Evolutionary conservation across 306 rosid genomes (phyloP).

Genomic region (Begonia loranthoides): DNA sequence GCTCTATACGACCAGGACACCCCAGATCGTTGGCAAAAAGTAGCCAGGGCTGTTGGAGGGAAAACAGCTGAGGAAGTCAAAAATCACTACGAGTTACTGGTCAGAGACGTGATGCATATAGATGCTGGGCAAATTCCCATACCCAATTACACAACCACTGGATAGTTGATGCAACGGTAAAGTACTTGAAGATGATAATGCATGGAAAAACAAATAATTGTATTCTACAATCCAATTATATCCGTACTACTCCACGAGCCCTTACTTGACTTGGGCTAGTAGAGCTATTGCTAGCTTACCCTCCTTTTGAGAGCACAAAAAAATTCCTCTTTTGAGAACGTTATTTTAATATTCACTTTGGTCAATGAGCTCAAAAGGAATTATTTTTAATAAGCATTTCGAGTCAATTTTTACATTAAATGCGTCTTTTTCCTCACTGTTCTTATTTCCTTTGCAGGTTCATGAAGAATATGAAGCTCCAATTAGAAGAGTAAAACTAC

Average conservation of each 20-base stretch:
- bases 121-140: constrained; percentile 59
- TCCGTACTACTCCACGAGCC: too few relatives aligned
- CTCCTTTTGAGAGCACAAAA: too few relatives aligned
- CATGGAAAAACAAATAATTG: constrained; percentile 33
- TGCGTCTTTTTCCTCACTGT: too few relatives aligned
- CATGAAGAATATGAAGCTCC: constrained; percentile 17
- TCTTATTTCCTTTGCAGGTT: constrained; percentile 6
- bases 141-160: constrained; percentile 40
- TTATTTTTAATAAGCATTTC: too few relatives aligned
- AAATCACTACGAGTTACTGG: constrained; percentile 64
- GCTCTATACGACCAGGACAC: constrained; percentile 77
- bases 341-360: too few relatives aligned
- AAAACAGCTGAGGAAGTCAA: constrained; percentile 62
- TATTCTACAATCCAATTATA: not conserved
- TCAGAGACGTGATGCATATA: constrained; percentile 55
- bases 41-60: constrained; percentile 82
- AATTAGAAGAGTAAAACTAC: not conserved
- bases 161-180: constrained; percentile 15
- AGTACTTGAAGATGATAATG: constrained; percentile 9
- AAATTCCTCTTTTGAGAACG: too few relatives aligned
- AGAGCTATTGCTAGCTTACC: too few relatives aligned
- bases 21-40: constrained; percentile 71
- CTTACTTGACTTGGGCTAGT: too few relatives aligned
- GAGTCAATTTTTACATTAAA: too few relatives aligned
- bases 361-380: too few relatives aligned